phyloP scores from a whole-genome alignment of 1,284 basidiomycete species.

The Pyrrhoderma noxium region DNA sequence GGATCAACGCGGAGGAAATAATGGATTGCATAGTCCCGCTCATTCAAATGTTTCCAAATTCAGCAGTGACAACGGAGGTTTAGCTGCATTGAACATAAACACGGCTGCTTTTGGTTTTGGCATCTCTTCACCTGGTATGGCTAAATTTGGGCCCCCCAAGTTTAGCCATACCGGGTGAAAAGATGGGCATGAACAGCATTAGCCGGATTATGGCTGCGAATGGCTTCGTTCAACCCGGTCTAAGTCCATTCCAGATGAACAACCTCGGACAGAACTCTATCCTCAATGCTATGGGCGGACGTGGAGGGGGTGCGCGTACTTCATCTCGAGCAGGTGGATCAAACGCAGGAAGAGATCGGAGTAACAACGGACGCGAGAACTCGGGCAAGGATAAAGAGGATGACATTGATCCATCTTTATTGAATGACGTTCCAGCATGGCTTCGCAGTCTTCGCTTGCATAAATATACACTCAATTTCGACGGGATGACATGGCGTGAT shows the following conservation, averaged over 20 bases:
- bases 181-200: slow-evolving; percentile 53
- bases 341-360: slow-evolving; percentile 35
- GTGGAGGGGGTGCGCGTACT: slow-evolving; percentile 37
- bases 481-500: slow-evolving; percentile 85
- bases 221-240: slow-evolving; percentile 52
- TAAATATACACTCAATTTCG: slow-evolving; percentile 99
- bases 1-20: too few relatives aligned
- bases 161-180: too few relatives aligned
- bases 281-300: slow-evolving; percentile 40
- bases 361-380: slow-evolving; percentile 32
- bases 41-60: slow-evolving; percentile 56
- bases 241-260: slow-evolving; percentile 20
- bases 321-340: slow-evolving; percentile 37
- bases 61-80: slow-evolving; percentile 42
- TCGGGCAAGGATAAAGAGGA: slow-evolving; percentile 66
- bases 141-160: slow-evolving; percentile 38
- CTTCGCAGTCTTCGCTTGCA: slow-evolving; percentile 90
- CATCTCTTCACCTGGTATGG: slow-evolving; percentile 11
- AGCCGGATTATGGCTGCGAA: slow-evolving; percentile 51
- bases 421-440: slow-evolving; percentile 90
- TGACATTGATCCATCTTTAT: slow-evolving; percentile 80
- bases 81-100: slow-evolving; percentile 13
- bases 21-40: slow-evolving; percentile 55
- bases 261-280: slow-evolving; percentile 36
- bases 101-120: slow-evolving; percentile 12